phyloP scores from a whole-genome alignment of 306 rosid genomes.

The Alnus glutinosa region DNA sequence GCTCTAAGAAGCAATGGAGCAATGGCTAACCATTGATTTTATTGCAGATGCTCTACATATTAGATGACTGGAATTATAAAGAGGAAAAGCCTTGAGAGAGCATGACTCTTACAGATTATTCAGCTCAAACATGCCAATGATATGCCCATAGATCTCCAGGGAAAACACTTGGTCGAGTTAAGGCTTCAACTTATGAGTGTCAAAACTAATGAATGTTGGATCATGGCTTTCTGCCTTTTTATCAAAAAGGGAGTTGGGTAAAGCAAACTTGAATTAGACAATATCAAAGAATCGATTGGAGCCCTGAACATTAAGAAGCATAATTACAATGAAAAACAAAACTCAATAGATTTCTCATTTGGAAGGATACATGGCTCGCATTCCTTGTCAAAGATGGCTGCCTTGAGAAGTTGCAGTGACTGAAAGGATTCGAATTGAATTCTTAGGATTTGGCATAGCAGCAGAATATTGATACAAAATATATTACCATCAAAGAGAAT shows the following conservation, averaged over 20 bases:
- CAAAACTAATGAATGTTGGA: conserved; percentile 12
- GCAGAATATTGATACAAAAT: conserved; percentile 15
- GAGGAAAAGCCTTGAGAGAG: conserved; percentile 8
- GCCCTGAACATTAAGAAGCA: conserved; percentile 20
- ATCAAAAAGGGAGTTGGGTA: conserved; percentile 8
- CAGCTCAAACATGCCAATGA: conserved; percentile 97
- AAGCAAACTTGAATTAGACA: not conserved
- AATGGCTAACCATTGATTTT: conserved; percentile 12
- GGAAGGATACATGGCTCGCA: conserved; percentile 90
- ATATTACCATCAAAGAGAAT: not conserved
- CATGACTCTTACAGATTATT: conserved; percentile 79
- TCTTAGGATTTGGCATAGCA: conserved; percentile 19
- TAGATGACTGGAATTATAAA: conserved; percentile 22
- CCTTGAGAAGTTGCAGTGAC: conserved; percentile 86
- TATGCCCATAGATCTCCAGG: conserved; percentile 85
- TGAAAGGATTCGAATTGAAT: conserved; percentile 49
- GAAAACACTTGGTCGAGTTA: conserved; percentile 78
- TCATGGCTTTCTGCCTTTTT: conserved; percentile 1
- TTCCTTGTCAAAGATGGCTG: conserved; percentile 77
- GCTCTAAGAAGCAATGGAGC: conserved; percentile 16
- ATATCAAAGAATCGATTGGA: no score
- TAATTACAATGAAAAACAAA: conserved; percentile 25
- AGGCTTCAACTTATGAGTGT: conserved; percentile 39
- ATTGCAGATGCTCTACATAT: conserved; percentile 20
- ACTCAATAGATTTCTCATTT: conserved; percentile 23